These are phyloP conservation scores for Suillus brevipes DNA, from an alignment of 768 basidiomycete genomes.

Conservation along the genomic window DNA sequence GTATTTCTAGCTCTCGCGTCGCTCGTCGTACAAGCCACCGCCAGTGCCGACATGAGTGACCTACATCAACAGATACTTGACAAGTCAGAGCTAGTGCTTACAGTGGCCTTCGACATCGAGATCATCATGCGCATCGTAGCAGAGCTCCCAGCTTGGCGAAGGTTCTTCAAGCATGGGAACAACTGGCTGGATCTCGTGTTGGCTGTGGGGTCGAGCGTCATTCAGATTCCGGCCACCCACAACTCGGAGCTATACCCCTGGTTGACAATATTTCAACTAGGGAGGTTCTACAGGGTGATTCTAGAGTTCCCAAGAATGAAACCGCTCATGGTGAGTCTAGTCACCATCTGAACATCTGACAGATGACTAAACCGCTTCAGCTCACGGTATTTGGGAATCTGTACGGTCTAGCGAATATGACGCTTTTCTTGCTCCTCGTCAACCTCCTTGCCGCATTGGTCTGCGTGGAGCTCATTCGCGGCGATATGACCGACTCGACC, in stretches of 20 bases:
- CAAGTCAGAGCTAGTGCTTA: constrained; percentile 72
- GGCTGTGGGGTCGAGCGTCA: constrained; percentile 72
- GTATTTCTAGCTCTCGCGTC: constrained; percentile 71
- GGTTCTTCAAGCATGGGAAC: constrained; percentile 57
- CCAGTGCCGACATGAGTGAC: constrained; percentile 49
- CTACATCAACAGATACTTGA: constrained; percentile 53
- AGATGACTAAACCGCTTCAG: constrained; percentile 38
- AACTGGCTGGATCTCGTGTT: constrained; percentile 80
- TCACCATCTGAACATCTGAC: not conserved
- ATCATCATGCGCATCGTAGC: constrained; percentile 74
- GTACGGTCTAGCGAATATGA: constrained; percentile 89
- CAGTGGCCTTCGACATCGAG: constrained; percentile 85
- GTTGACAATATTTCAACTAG: constrained; percentile 86
- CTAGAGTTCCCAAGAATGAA: constrained; percentile 89
- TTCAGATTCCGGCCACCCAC: constrained; percentile 81
- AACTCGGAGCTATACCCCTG: constrained; percentile 72
- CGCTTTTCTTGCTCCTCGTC: constrained; percentile 83
- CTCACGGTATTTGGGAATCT: constrained; percentile 90
- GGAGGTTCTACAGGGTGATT: constrained; percentile 90
- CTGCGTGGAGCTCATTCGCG: constrained; percentile 81
- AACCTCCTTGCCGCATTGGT: constrained; percentile 86
- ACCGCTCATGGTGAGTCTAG: constrained; percentile 65
- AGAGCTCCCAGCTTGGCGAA: constrained; percentile 79
- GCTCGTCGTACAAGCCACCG: constrained; percentile 70
- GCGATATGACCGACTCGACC: constrained; percentile 58